Evolutionary conservation across 495 filamentous ascomycete genomes (phyloP), one percentile per base, ranked within the genome.

Genomic region (Penicillium desertorum): DNA sequence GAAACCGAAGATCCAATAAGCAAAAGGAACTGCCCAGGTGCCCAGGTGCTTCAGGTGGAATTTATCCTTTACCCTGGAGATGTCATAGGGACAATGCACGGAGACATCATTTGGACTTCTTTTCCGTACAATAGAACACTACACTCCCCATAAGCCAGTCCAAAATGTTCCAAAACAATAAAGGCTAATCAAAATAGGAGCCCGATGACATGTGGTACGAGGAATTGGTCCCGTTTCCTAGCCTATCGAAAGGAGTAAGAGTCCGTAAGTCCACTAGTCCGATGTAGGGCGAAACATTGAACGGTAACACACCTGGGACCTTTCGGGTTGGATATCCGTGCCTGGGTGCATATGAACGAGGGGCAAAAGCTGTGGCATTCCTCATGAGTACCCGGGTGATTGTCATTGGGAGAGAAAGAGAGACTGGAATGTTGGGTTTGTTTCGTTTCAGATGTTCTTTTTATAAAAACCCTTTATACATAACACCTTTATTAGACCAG

Each of bases 261-360:
- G 30, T 34, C 46, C 29, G 27, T 44, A 19, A 49, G 47, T 37
- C 51, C 51, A 54, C 51, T 51, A 29, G 42, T 43, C 27, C 23
- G 37, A 52, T 25, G 44, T 34, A 49, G 27, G 16, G 51, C 36
- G 37, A 41, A 51, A 44, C 19, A 49, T 51, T 43, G 30, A 45
- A 46, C 5, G 14, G 57, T 56, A 48, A 47, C 42, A 59, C 30
- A 34, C 30, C 11, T 34, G 30, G 36, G 36, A 17, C n/a, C 36
- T 23, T 36, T 34, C 25, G 22, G 22, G 22, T 23, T 27, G 45
- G 46, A 59, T 62, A 25, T 56, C 51, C 51, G 49, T 62, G 57
- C 46, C 30, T 34, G 11, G 36, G 36, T 39, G 36, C 36, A 39
- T 39, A 58, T 63, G 48, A 61, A 61, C 49, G 58, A 61, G 58